These are phyloP conservation scores for Aphanomyces stellatus DNA, from an alignment of 352 stramenopile genomes.

Conservation along the genomic window DNA sequence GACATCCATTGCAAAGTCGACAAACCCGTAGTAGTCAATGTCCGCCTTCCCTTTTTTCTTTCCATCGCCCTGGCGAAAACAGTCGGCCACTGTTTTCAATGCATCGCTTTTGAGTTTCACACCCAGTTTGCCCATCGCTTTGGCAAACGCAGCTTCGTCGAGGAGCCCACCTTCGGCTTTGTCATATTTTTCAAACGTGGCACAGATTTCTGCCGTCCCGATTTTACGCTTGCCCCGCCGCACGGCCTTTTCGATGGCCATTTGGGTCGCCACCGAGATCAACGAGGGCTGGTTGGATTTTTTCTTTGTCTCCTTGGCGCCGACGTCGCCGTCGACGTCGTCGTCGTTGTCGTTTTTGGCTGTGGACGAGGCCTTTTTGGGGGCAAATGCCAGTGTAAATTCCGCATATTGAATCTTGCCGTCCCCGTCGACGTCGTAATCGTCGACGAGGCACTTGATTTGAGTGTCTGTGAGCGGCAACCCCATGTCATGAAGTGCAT, in stretches of 20 bases:
- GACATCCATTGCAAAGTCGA: constrained; percentile 59
- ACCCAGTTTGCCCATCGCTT: constrained; percentile 46
- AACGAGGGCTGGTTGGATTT: not conserved
- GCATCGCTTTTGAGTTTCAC: constrained; percentile 37
- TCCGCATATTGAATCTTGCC: constrained; percentile 53
- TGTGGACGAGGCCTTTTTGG: not conserved
- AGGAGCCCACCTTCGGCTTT: constrained; percentile 27
- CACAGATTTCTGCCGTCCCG: not conserved
- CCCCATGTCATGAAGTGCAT: constrained; percentile 50
- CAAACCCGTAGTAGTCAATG: constrained; percentile 26
- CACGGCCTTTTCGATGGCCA: not conserved
- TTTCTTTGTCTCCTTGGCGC: not conserved
- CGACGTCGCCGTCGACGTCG: not conserved
- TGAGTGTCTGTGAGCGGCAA: constrained; percentile 64
- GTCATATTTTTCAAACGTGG: constrained; percentile 46
- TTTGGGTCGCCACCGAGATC: not conserved
- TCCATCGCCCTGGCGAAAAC: constrained; percentile 29
- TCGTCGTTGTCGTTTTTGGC: not conserved
- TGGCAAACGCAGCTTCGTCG: constrained; percentile 39
- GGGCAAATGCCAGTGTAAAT: constrained; percentile 2
- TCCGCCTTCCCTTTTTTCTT: constrained; percentile 2
- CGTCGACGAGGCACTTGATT: constrained; percentile 55
- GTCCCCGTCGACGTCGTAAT: constrained; percentile 43
- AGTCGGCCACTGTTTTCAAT: constrained; percentile 30
- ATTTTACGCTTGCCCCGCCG: not conserved